These are phyloP conservation scores for Papiliotrema laurentii DNA, from an alignment of 1,284 basidiomycete genomes.

Conservation along the genomic window DNA sequence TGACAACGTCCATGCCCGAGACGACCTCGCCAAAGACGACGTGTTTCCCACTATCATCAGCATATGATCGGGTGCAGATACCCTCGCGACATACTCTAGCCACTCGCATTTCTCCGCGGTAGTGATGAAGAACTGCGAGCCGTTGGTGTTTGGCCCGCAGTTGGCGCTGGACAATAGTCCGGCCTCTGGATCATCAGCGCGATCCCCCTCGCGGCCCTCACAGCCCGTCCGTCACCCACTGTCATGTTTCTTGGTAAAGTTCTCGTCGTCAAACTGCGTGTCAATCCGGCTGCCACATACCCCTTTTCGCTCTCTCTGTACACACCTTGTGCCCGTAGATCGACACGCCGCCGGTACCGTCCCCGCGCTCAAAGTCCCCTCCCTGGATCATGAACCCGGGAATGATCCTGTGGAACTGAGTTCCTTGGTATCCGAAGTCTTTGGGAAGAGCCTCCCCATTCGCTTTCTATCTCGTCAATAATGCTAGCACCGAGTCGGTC, in stretches of 20 bases:
- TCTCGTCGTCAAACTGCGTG: slow-evolving; percentile 58
- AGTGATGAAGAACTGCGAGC: slow-evolving; percentile 59
- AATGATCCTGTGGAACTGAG: slow-evolving; percentile 63
- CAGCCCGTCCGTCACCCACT: slow-evolving; percentile 20
- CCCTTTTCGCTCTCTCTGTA: no score
- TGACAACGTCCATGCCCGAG: slow-evolving; percentile 74
- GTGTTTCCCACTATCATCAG: slow-evolving; percentile 40
- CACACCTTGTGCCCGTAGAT: slow-evolving; percentile 25
- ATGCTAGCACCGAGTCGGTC: neutral
- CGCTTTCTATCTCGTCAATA: slow-evolving; percentile 17
- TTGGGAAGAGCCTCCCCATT: slow-evolving; percentile 25
- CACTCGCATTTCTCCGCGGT: slow-evolving; percentile 64
- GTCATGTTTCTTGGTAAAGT: slow-evolving; percentile 83
- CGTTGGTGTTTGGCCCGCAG: slow-evolving; percentile 53
- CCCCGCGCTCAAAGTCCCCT: slow-evolving; percentile 62
- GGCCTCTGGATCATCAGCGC: slow-evolving; percentile 17
- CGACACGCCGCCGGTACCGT: slow-evolving; percentile 54
- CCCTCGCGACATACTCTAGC: slow-evolving; percentile 46
- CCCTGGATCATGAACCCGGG: slow-evolving; percentile 62
- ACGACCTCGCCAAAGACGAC: slow-evolving; percentile 83
- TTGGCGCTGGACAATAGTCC: slow-evolving; percentile 70
- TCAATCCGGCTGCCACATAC: no score
- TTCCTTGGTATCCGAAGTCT: slow-evolving; percentile 64
- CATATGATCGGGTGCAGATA: neutral
- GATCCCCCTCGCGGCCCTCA: no score